Base-by-base conservation (phyloP, 78 protist species). In the Polysphondylium violaceum region DNA sequence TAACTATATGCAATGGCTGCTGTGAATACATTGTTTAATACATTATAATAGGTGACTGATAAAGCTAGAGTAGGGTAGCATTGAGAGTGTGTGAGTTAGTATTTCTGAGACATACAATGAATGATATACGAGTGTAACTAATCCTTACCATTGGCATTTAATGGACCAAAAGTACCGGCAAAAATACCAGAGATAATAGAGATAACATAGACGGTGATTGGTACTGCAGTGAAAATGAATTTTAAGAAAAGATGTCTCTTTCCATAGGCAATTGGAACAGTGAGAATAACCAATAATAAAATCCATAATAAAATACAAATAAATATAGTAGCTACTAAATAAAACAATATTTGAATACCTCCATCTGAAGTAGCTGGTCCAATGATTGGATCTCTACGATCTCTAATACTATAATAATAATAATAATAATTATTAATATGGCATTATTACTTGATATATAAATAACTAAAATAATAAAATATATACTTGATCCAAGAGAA, bases 141-240 rank as follows among this genome's bases (percentile, higher is more conserved):
- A 56, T 74, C 35, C 0, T 55, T 74, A 74, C 83, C 33, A 31
- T n/a, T 59, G 23, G 91, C 81, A 58, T 83, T 83, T 16, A 83
- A 44, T 59, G 91, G 91, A 43, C 91, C 91, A 56, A 83, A 83
- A 41, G 91, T 83, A 35, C 91, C 91, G n/a, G 91, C 91, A 4
- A 83, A 58, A 36, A 83, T 83, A 25, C 91, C 91, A 69, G n/a
- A 8, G 1, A 83, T 4, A 1, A 83, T 27, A 11, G 91, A 83
- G 1, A 83, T 6, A 0, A 83, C 72, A 44, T 68, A 83, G 35
- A 83, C 53, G 12, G 63, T 33, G 0, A 83, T 83, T 40, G 91
- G 91, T 55, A 64, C 35, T 33, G 79, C 68, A 17, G 61, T 83
- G 65, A 83, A 67, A n/a, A 58, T 17, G 16, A 68, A 83, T 58